Conservation (phyloP, 768 basidiomycete genomes). For the Russula dissimulans region DNA sequence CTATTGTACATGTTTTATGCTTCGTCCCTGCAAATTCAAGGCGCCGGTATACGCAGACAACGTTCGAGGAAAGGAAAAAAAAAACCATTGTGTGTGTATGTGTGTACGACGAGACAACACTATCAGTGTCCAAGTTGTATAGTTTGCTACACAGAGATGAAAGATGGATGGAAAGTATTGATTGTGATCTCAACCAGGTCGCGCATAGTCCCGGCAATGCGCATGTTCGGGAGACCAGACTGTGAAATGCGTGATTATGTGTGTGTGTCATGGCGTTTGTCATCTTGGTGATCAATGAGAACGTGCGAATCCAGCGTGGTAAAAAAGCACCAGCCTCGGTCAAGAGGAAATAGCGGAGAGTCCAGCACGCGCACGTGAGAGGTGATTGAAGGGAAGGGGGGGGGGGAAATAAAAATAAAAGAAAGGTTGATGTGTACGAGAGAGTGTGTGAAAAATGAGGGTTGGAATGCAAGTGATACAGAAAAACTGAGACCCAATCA, state of each 20-base stretch:
- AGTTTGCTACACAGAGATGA: not conserved
- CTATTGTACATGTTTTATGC: not conserved
- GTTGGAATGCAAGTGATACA: not conserved
- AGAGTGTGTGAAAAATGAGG: not conserved
- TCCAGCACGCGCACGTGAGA: slow-evolving; percentile 6
- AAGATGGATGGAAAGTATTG: not conserved
- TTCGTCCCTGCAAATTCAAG: not conserved
- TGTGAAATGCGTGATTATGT: not conserved
- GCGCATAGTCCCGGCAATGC: not conserved
- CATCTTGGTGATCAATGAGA: not conserved
- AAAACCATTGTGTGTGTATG: not conserved
- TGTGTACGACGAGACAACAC: not conserved
- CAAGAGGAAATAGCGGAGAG: not conserved
- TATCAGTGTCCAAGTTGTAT: not conserved
- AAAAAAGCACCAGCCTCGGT: not conserved
- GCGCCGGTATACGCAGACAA: not conserved
- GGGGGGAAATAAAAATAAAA: not conserved
- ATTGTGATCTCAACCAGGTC: slow-evolving; percentile 9
- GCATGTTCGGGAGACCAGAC: slow-evolving; percentile 1
- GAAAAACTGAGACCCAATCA: too few relatives aligned
- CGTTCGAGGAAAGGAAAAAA: not conserved
- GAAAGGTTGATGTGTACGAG: not conserved
- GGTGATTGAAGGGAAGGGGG: not conserved
- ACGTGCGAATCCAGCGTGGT: slow-evolving; percentile 5
- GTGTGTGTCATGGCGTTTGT: not conserved